These are phyloP conservation scores for Obelidium mucronatum DNA, from an alignment of 192 early-diverging fungal species.

Conservation along the genomic window DNA sequence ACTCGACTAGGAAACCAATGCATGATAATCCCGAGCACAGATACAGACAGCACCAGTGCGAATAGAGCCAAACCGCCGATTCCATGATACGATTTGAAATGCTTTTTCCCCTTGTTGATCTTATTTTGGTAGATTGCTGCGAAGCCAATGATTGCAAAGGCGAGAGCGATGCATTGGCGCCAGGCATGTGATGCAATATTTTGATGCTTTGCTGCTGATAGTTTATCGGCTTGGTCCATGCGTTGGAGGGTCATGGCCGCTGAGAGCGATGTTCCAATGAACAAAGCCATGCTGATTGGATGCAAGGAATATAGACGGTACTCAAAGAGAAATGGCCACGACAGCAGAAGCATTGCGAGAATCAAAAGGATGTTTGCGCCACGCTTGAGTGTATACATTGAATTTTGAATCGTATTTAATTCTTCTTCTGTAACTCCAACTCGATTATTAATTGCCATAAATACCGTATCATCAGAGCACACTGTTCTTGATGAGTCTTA, in stretches of 20 bases:
- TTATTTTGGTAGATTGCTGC: constrained; percentile 25
- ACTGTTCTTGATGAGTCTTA: too few relatives aligned
- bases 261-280: neutral
- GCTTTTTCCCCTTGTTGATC: constrained; percentile 10
- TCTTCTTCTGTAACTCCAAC: too few relatives aligned
- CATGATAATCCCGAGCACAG: neutral
- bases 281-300: neutral
- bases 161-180: neutral
- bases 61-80: neutral
- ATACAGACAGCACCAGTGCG: neutral
- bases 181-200: constrained; percentile 8
- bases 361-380: too few relatives aligned
- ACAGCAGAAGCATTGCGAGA: neutral
- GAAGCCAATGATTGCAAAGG: constrained; percentile 11
- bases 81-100: constrained; percentile 11
- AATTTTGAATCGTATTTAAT: too few relatives aligned
- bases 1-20: constrained; percentile 8
- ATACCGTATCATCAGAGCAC: too few relatives aligned
- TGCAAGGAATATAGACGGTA: constrained; percentile 4
- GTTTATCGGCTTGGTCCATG: neutral
- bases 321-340: neutral
- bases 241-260: neutral
- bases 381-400: too few relatives aligned
- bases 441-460: too few relatives aligned
- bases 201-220: neutral